A percentile compares a stretch with the other conserved stretches of the same genome.
These are phyloP conservation scores for Sutorius eximius DNA, from an alignment of 1,284 basidiomycete species.

Conservation along the genomic window DNA sequence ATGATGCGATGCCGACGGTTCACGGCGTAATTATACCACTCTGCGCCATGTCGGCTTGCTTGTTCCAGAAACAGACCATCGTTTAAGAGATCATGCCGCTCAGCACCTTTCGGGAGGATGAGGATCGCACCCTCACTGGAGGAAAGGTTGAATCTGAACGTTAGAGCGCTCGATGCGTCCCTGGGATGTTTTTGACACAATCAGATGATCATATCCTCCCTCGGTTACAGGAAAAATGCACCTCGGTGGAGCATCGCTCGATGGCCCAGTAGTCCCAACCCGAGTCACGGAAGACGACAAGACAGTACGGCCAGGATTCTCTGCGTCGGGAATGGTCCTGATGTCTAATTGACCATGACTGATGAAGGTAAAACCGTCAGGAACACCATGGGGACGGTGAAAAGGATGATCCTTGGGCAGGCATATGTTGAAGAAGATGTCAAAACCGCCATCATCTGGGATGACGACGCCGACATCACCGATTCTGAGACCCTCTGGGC, in stretches of 20 bases:
- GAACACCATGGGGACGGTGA: conserved; percentile 13
- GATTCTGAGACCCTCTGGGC: conserved; percentile 16
- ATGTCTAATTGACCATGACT: conserved; percentile 1
- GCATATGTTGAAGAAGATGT: conserved; percentile 33
- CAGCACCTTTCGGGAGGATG: conserved; percentile 14
- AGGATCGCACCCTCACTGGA: conserved; percentile 15
- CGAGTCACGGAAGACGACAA: conserved; percentile 2
- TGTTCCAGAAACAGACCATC: conserved; percentile 5
- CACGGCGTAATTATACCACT: conserved; percentile 16
- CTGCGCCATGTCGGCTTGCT: conserved; percentile 2
- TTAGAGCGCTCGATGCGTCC: background rate
- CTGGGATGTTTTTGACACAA: background rate
- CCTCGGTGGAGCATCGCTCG: background rate
- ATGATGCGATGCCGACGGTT: conserved; percentile 2
- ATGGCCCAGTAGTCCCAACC: background rate
- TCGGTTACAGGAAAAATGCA: background rate
- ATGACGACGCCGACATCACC: conserved; percentile 20
- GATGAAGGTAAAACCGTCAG: conserved; percentile 10
- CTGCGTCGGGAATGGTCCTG: conserved; percentile 1
- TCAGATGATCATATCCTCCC: background rate
- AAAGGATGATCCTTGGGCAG: conserved; percentile 15
- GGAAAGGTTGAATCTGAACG: conserved; percentile 1
- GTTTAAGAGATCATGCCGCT: conserved; percentile 8
- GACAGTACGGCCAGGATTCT: conserved; percentile 1
- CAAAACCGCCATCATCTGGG: conserved; percentile 26